Conservation (phyloP, 2,329 filamentous ascomycete genomes). For the Thyridium curvatum region DNA sequence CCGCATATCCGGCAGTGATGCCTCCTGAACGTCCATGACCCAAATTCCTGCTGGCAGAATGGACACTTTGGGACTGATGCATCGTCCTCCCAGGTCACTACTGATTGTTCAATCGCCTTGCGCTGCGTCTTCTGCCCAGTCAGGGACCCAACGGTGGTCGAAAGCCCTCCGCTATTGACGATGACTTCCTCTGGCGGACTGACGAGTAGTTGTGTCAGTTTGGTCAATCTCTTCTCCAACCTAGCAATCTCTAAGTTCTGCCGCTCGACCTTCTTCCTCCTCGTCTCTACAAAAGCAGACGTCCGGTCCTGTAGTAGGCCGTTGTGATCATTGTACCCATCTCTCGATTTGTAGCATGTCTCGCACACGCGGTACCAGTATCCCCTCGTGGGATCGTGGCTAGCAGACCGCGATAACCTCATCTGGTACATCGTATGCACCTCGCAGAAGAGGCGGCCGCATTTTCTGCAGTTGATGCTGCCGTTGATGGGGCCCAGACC, state of each 20-base stretch:
- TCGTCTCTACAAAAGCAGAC: conserved; percentile 60
- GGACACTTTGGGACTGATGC: conserved; percentile 73
- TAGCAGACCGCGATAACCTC: conserved; percentile 85
- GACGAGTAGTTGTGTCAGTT: conserved; percentile 77
- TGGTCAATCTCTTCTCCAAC: conserved; percentile 85
- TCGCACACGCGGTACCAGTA: conserved; percentile 95
- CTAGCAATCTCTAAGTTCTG: conserved; percentile 82
- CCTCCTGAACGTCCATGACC: conserved; percentile 83
- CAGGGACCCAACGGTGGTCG: conserved; percentile 48
- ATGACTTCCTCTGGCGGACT: conserved; percentile 59
- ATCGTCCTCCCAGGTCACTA: conserved; percentile 96
- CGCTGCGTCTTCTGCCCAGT: conserved; percentile 67
- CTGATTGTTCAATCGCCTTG: conserved; percentile 79
- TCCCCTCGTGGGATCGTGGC: conserved; percentile 83
- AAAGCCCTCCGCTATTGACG: conserved; percentile 19
- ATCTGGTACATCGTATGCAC: conserved; percentile 99
- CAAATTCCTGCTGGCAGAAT: conserved; percentile 94
- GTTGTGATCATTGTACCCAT: conserved; percentile 87
- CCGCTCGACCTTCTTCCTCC: conserved; percentile 75
- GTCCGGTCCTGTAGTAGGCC: conserved; percentile 69
- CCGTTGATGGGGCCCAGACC: conserved; percentile 73
- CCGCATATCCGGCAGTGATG: conserved; percentile 96
- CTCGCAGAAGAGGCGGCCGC: conserved; percentile 90
- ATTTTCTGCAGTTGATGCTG: conserved; percentile 88
- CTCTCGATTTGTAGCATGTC: conserved; percentile 96